Percentiles rank a stretch among this genome's conserved stretches.
Evolutionary conservation across 768 basidiomycete species (phyloP).

Genomic region (Lactarius hatsudake): DNA sequence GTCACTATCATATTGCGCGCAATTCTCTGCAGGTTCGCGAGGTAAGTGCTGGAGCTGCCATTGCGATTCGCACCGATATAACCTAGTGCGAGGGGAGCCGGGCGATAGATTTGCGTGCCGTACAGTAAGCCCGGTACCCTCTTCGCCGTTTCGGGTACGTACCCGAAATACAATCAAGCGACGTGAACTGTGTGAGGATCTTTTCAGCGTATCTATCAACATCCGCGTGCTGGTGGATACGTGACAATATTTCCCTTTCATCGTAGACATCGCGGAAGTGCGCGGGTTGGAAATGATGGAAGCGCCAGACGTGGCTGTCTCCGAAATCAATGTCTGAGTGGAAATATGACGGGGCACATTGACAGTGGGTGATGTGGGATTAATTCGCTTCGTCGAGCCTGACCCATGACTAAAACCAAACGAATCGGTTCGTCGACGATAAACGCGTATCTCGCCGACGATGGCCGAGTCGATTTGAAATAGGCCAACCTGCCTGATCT

Average conservation of each 20-base stretch:
- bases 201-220: constrained; percentile 80
- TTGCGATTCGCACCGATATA: constrained; percentile 74
- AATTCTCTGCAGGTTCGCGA: constrained; percentile 72
- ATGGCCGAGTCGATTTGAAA: constrained; percentile 70
- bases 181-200: constrained; percentile 71
- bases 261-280: constrained; percentile 64
- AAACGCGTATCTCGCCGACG: constrained; percentile 75
- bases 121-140: constrained; percentile 55
- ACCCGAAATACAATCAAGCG: constrained; percentile 76
- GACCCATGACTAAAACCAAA: constrained; percentile 46
- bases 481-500: constrained; percentile 63
- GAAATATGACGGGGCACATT: not conserved
- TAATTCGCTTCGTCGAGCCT: not conserved
- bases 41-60: constrained; percentile 71
- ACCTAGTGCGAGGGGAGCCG: constrained; percentile 59
- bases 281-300: constrained; percentile 53
- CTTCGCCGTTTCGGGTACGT: constrained; percentile 63
- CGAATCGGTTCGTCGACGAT: constrained; percentile 61
- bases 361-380: not conserved
- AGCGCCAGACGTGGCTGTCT: constrained; percentile 67
- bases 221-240: constrained; percentile 74
- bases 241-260: constrained; percentile 59
- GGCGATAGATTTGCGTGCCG: constrained; percentile 53
- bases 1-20: constrained; percentile 63
- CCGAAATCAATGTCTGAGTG: constrained; percentile 74